Base-by-base conservation (phyloP, 106 monocot genomes). In the Dactylorhiza incarnata region DNA sequence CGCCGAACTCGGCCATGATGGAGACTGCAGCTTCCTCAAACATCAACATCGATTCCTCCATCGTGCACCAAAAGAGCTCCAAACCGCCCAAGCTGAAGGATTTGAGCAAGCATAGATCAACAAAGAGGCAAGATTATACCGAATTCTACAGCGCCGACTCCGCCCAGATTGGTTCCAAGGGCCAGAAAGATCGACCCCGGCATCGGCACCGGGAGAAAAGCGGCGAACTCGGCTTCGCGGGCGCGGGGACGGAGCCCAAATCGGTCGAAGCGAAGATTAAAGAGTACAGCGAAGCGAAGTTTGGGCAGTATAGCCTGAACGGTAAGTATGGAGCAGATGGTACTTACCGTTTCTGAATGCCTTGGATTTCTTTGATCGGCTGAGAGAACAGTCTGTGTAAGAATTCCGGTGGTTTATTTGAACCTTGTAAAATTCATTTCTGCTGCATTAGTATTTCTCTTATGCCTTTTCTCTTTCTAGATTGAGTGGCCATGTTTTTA, bases 131-230 rank as follows among this genome's bases (percentile, higher is more conserved):
- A 76, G 99, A 99, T 5, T 94, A 68, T 67, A 71, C 83, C 5
- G 91, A 94, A 9, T 99, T 99, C 77, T 99, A 99, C 59, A 86
- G 88, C 17, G 61, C 87, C 4, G 93, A 91, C 72, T 53, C 78
- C 54, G 63, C 81, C 73, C 86, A 81, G 55, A 9, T 85, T 6
- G 61, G 84, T 51, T 82, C 88, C 2, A 95, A 93, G 83, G 76
- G 72, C 54, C 82, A 72, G 78, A 95, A 93, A 82, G 95, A 95
- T 20, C 52, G 95, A 14, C 44, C 76, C 3, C 68, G 95, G 71
- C 87, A 93, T 48, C 83, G 97, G 9, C 83, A 87, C 55, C 86
- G 89, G 9, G 93, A 96, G 4, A 93, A 87, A 76, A 81, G 70
- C 51, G 85, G 84, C 43, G 95, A 91, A 73, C 74, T 73, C 66